Percentiles rank a stretch among this genome's conserved stretches.
Evolutionary conservation across 257 asterid species (phyloP).

Genomic region (Coffea canephora): DNA sequence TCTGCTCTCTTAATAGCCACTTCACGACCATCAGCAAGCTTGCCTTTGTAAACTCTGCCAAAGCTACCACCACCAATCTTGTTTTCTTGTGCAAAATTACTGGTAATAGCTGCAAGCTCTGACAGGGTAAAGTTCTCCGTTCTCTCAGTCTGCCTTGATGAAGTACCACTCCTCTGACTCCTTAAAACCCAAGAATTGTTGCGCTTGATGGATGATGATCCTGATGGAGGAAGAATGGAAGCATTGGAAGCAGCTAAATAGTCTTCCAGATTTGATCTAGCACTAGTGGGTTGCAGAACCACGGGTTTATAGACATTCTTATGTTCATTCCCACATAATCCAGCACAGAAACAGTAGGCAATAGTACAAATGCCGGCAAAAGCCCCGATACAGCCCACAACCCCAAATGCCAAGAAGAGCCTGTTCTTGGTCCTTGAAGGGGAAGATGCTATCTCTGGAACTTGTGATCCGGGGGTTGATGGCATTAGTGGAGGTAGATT

Average conservation of each 20-base stretch:
- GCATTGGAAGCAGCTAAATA: background rate
- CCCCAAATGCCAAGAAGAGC: slow-evolving; percentile 2
- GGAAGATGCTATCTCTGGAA: background rate
- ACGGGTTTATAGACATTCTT: slow-evolving; percentile 4
- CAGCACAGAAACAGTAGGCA: slow-evolving; percentile 13
- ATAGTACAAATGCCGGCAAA: slow-evolving; percentile 3
- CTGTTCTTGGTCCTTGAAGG: background rate
- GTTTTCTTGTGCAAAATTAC: slow-evolving; percentile 12
- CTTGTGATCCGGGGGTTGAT: background rate
- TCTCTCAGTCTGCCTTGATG: slow-evolving; percentile 16
- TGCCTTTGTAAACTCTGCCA: slow-evolving; percentile 21
- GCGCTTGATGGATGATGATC: background rate
- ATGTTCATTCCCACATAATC: background rate
- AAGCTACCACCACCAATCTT: slow-evolving; percentile 23
- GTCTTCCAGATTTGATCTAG: slow-evolving; percentile 1
- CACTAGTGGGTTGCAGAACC: background rate
- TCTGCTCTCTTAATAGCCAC: slow-evolving; percentile 22
- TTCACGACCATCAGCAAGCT: slow-evolving; percentile 13
- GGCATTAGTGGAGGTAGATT: slow-evolving; percentile 11
- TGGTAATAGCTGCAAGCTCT: slow-evolving; percentile 17
- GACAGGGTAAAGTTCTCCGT: slow-evolving; percentile 8
- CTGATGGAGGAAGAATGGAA: background rate
- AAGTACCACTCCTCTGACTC: slow-evolving; percentile 15
- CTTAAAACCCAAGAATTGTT: background rate
- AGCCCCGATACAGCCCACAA: slow-evolving; percentile 12